Conservation (phyloP, 2,329 filamentous ascomycete genomes). For the Ceratocystis variospora region DNA sequence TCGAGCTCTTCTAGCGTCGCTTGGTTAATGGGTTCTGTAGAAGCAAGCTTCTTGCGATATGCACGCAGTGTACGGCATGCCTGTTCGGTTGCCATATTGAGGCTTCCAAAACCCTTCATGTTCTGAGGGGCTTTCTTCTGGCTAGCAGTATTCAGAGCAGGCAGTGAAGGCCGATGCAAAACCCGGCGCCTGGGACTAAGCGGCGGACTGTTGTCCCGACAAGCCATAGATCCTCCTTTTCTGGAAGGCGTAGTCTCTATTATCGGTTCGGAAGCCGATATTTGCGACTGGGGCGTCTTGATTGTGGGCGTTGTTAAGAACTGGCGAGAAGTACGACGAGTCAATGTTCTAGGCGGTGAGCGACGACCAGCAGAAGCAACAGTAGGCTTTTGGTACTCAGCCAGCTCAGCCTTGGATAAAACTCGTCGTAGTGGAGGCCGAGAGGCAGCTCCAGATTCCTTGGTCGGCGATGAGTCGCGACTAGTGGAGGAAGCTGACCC, state of each 20-base stretch:
- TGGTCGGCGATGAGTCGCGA: slow-evolving; percentile 42
- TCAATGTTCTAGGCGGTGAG: slow-evolving; percentile 42
- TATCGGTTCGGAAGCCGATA: slow-evolving; percentile 31
- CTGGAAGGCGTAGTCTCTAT: slow-evolving; percentile 34
- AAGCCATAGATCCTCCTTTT: slow-evolving; percentile 33
- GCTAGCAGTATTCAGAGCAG: slow-evolving; percentile 32
- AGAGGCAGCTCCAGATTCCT: slow-evolving; percentile 32
- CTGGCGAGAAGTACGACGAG: slow-evolving; percentile 39
- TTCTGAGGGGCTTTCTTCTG: slow-evolving; percentile 39
- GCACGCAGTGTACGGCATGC: slow-evolving; percentile 47
- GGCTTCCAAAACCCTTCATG: slow-evolving; percentile 38
- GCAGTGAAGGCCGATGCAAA: slow-evolving; percentile 40
- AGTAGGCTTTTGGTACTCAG: slow-evolving; percentile 52
- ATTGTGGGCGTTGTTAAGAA: slow-evolving; percentile 14
- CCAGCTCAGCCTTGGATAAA: slow-evolving; percentile 73
- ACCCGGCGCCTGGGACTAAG: slow-evolving; percentile 36
- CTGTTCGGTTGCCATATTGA: slow-evolving; percentile 52
- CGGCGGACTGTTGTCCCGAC: slow-evolving; percentile 35
- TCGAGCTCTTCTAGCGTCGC: slow-evolving; percentile 49
- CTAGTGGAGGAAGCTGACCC: slow-evolving; percentile 29
- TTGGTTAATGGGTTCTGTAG: slow-evolving; percentile 41
- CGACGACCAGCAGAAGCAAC: slow-evolving; percentile 30
- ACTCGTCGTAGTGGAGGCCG: slow-evolving; percentile 71
- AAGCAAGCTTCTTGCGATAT: slow-evolving; percentile 49
- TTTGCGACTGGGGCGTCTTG: slow-evolving; percentile 29